A percentile compares a stretch with the other conserved stretches of the same genome.
These are phyloP conservation scores for Globisporangium cystogenes DNA, from an alignment of 352 stramenopile genomes.

Conservation along the genomic window DNA sequence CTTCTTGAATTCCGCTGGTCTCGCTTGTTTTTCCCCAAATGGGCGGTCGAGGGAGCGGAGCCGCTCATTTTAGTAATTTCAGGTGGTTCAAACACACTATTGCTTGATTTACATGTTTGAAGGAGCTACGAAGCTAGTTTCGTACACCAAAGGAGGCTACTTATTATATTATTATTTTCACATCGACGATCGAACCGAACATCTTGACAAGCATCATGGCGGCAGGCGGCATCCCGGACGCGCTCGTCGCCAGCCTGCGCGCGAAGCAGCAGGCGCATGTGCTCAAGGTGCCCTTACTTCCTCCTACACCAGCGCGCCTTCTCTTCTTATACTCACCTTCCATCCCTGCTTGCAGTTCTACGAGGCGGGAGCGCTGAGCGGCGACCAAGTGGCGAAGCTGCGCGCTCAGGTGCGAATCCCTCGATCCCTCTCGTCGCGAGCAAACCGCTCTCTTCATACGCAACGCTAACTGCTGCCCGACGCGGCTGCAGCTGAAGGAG, in stretches of 20 bases:
- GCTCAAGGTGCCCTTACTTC: slow-evolving; percentile 70
- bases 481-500: slow-evolving; percentile 37
- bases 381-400: slow-evolving; percentile 34
- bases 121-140: too few relatives aligned
- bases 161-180: too few relatives aligned
- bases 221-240: slow-evolving; percentile 13
- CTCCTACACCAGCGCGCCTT: too few relatives aligned
- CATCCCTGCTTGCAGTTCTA: slow-evolving; percentile 78
- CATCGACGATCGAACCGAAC: too few relatives aligned
- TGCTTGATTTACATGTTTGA: too few relatives aligned
- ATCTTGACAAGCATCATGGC: not conserved
- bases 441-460: not conserved
- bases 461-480: not conserved
- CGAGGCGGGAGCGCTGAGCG: slow-evolving; percentile 36
- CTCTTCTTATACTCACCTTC: too few relatives aligned
- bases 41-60: not conserved
- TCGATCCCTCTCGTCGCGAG: not conserved
- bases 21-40: slow-evolving; percentile 6
- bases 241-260: slow-evolving; percentile 25
- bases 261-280: slow-evolving; percentile 61
- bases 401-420: slow-evolving; percentile 27
- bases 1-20: not conserved
- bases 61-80: not conserved
- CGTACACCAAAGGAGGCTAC: too few relatives aligned
- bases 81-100: too few relatives aligned